Evolutionary conservation across 768 basidiomycete species (phyloP).

Genomic region (Kwoniella sp.): DNA sequence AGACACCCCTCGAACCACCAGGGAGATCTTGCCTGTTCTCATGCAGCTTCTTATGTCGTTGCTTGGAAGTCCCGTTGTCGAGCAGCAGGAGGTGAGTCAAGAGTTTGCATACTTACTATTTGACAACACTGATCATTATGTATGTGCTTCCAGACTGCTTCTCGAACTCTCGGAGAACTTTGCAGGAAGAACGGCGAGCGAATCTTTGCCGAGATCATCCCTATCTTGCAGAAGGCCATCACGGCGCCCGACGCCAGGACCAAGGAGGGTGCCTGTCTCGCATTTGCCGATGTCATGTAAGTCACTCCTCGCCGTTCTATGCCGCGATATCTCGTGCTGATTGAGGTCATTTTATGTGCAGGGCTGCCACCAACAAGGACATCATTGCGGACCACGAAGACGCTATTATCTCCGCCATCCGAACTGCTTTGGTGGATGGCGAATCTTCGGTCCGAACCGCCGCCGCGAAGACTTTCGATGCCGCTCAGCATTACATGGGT

Average conservation of each 20-base stretch:
- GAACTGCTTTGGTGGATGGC: slow-evolving; percentile 82
- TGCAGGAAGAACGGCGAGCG: slow-evolving; percentile 95
- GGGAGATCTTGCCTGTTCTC: slow-evolving; percentile 87
- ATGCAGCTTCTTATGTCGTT: slow-evolving; percentile 73
- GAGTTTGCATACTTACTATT: neutral
- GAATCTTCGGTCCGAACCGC: slow-evolving; percentile 82
- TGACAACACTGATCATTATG: neutral
- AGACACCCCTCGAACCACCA: slow-evolving; percentile 61
- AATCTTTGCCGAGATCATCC: slow-evolving; percentile 78
- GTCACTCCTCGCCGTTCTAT: neutral
- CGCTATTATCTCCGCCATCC: slow-evolving; percentile 81
- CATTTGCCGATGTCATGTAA: slow-evolving; percentile 84
- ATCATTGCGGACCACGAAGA: slow-evolving; percentile 87
- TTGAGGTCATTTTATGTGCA: slow-evolving; percentile 61
- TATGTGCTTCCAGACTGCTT: slow-evolving; percentile 67
- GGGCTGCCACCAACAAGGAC: slow-evolving; percentile 68
- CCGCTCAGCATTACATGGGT: slow-evolving; percentile 88
- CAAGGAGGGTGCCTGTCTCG: slow-evolving; percentile 80
- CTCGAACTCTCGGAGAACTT: slow-evolving; percentile 79
- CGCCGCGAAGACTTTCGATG: slow-evolving; percentile 85
- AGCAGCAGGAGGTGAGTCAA: slow-evolving; percentile 79
- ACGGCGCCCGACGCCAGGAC: slow-evolving; percentile 63
- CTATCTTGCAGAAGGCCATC: slow-evolving; percentile 66
- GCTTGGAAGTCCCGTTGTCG: slow-evolving; percentile 74
- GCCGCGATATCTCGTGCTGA: slow-evolving; percentile 1